Conservation (phyloP, 768 basidiomycete species). For the Kwoniella pini region DNA sequence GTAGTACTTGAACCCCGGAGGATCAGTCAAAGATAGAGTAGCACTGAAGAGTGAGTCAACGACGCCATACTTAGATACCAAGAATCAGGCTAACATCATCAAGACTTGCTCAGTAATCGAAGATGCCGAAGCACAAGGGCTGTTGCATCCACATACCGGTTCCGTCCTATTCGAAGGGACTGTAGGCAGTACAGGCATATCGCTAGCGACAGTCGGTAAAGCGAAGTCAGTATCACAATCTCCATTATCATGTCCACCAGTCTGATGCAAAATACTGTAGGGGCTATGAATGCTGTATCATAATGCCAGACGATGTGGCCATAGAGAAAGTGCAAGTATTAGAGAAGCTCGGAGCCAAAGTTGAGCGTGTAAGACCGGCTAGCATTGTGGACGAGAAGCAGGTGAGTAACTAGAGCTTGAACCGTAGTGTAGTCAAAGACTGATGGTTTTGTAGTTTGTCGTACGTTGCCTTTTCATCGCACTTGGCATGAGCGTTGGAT, state of each 20-base stretch:
- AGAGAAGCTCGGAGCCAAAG: conserved; percentile 78
- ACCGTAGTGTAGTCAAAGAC: neutral
- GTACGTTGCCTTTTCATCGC: conserved; percentile 12
- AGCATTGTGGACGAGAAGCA: conserved; percentile 97
- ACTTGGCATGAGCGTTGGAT: no score
- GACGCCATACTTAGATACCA: neutral
- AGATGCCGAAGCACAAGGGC: conserved; percentile 81
- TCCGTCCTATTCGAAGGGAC: conserved; percentile 97
- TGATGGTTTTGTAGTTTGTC: conserved; percentile 26
- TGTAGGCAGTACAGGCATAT: conserved; percentile 73
- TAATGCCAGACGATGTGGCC: conserved; percentile 59
- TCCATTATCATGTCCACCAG: neutral
- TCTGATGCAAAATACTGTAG: conserved; percentile 55
- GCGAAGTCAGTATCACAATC: conserved; percentile 64
- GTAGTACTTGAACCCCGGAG: conserved; percentile 94
- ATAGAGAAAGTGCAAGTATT: conserved; percentile 87
- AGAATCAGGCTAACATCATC: neutral
- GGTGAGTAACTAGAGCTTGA: conserved; percentile 58
- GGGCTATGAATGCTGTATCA: conserved; percentile 82
- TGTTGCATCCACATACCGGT: conserved; percentile 79
- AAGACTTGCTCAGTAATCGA: conserved; percentile 71
- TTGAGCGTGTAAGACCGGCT: conserved; percentile 67
- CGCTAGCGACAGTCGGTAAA: conserved; percentile 86
- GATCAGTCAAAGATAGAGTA: conserved; percentile 97
- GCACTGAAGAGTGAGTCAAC: conserved; percentile 74